Percentiles rank a stretch among this genome's conserved stretches.
These are phyloP conservation scores for Aureobasidium sp. DNA, from an alignment of 2,329 filamentous ascomycete genomes.

Conservation along the genomic window DNA sequence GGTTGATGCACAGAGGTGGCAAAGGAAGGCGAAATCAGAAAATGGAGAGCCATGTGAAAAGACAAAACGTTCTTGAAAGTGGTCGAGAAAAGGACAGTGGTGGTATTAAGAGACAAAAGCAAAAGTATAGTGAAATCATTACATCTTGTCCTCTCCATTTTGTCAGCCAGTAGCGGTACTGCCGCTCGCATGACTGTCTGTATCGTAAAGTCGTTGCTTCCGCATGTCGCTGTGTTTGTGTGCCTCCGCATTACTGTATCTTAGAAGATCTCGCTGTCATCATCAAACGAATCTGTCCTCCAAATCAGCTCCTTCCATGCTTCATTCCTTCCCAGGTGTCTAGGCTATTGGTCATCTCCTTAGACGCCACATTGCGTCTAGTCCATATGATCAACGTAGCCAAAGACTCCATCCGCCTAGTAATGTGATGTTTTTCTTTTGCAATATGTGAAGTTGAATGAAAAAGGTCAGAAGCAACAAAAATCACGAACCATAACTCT, in stretches of 20 bases:
- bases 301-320: not conserved
- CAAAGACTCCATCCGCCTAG: not conserved
- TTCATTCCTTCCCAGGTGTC: not conserved
- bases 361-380: not conserved
- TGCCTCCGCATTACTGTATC: not conserved
- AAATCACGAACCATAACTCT: slow-evolving; percentile 11
- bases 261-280: slow-evolving; percentile 6
- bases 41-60: not conserved
- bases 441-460: not conserved
- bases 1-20: not conserved
- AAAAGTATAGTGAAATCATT: not conserved
- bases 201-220: not conserved
- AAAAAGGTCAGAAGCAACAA: not conserved
- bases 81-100: not conserved
- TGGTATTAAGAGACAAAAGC: not conserved
- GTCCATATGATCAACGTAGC: not conserved
- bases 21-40: not conserved
- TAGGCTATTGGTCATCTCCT: not conserved
- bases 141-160: not conserved
- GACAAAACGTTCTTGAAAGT: not conserved
- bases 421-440: not conserved
- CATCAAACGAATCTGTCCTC: slow-evolving; percentile 9
- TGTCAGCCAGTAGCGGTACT: not conserved
- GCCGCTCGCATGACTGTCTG: not conserved
- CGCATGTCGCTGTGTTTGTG: not conserved